These are phyloP conservation scores for Trichoderma lentiforme DNA, from an alignment of 2,329 filamentous ascomycete species.

Conservation along the genomic window DNA sequence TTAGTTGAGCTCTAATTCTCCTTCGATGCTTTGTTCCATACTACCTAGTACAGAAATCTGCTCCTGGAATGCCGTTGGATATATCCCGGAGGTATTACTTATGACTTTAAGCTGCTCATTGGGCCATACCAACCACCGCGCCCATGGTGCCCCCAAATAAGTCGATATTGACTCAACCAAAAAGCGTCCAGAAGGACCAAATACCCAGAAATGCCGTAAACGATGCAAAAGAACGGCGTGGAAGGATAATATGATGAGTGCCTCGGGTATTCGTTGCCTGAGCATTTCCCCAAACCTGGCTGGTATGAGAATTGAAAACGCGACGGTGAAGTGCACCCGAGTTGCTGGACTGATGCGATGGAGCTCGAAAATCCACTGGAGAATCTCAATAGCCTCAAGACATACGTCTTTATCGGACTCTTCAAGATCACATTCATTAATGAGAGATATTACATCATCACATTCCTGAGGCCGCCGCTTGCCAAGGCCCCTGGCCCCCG, in stretches of 20 bases:
- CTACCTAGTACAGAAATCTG: neutral
- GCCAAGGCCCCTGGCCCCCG: neutral
- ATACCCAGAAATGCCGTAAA: conserved; percentile 33
- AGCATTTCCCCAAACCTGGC: conserved; percentile 36
- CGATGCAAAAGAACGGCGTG: conserved; percentile 42
- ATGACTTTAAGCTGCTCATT: neutral
- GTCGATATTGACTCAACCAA: conserved; percentile 3
- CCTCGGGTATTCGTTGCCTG: conserved; percentile 36
- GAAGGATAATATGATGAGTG: conserved; percentile 38
- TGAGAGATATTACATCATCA: neutral
- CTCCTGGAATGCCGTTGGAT: neutral
- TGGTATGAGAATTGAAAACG: conserved; percentile 21
- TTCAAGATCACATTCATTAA: neutral
- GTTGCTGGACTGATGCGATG: neutral
- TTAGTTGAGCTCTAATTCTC: neutral
- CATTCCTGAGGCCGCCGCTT: neutral
- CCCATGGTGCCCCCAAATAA: conserved; percentile 1
- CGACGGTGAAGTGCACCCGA: conserved; percentile 18
- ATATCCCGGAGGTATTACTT: neutral
- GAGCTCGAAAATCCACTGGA: conserved; percentile 21
- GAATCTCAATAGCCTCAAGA: conserved; percentile 15
- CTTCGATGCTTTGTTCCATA: neutral
- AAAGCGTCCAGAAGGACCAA: conserved; percentile 23
- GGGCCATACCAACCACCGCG: conserved; percentile 2
- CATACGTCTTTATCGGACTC: conserved; percentile 17